phyloP scores from a whole-genome alignment of 352 stramenopile genomes.

The Globisporangium echinulatum region DNA sequence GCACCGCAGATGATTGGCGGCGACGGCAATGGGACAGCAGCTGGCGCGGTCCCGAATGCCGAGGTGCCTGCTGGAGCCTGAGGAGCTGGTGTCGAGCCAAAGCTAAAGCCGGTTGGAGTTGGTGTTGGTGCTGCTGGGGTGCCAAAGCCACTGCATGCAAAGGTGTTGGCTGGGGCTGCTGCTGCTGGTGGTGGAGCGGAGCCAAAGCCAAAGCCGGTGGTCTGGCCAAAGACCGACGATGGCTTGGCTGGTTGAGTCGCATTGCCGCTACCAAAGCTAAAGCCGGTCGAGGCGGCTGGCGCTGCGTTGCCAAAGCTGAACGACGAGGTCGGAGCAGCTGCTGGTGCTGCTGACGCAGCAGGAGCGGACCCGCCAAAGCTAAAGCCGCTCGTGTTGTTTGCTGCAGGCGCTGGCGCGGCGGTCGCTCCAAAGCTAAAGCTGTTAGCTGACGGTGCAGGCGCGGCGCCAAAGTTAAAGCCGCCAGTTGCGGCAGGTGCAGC shows the following conservation, averaged over 20 bases:
- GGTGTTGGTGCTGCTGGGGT: conserved; percentile 4
- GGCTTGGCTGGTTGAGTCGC: conserved; percentile 25
- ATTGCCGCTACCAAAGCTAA: conserved; percentile 32
- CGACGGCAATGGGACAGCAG: conserved; percentile 28
- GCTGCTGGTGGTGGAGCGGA: conserved; percentile 10
- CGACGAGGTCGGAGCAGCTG: conserved; percentile 2
- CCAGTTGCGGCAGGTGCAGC: conserved; percentile 15
- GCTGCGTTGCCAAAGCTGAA: conserved; percentile 14
- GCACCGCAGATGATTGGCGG: conserved; percentile 67
- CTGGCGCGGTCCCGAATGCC: conserved; percentile 29
- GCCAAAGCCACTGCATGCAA: conserved; percentile 27
- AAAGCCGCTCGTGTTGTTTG: conserved; percentile 22
- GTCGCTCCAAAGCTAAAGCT: conserved; percentile 14
- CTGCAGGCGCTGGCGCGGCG: conserved; percentile 20
- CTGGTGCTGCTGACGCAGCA: background rate
- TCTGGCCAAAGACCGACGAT: conserved; percentile 41
- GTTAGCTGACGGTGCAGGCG: background rate
- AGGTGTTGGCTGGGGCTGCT: conserved; percentile 3
- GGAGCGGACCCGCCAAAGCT: conserved; percentile 12
- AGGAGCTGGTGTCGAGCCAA: conserved; percentile 20
- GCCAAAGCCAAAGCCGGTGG: conserved; percentile 29
- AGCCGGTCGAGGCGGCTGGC: conserved; percentile 16
- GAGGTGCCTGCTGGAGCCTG: conserved; percentile 11
- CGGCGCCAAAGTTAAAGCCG: conserved; percentile 22
- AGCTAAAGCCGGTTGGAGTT: conserved; percentile 23